These are phyloP conservation scores for Rosa chinensis DNA, from an alignment of 306 rosid species.

Conservation along the genomic window DNA sequence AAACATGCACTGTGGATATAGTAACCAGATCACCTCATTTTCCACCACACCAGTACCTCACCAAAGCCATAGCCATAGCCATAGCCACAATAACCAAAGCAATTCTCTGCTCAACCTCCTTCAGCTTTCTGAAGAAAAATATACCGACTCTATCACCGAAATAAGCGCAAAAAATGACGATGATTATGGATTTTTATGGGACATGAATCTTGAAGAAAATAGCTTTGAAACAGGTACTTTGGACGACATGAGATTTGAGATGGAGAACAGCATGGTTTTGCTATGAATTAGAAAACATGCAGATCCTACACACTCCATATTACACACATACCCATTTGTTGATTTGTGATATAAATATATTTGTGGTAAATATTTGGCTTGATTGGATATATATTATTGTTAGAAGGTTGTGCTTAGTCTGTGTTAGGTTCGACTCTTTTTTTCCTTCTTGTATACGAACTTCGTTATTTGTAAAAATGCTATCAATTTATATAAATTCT, in stretches of 20 bases:
- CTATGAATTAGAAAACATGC: constrained; percentile 31
- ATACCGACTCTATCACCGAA: constrained; percentile 31
- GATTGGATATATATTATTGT: constrained; percentile 3
- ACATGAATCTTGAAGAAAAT: constrained; percentile 62
- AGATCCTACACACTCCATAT: neutral
- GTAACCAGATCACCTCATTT: constrained; percentile 47
- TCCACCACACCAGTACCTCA: constrained; percentile 41
- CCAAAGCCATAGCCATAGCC: constrained; percentile 17
- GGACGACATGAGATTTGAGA: constrained; percentile 72
- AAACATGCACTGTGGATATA: constrained; percentile 42
- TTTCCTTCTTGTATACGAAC: constrained; percentile 3
- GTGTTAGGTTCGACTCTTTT: neutral
- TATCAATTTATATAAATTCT: constrained; percentile 9
- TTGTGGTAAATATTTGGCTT: constrained; percentile 13
- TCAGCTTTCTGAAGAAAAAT: constrained; percentile 46
- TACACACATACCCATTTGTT: constrained; percentile 11
- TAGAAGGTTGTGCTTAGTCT: constrained; percentile 12
- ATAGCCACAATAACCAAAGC: constrained; percentile 27
- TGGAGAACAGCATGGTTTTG: constrained; percentile 59
- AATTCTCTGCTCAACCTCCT: constrained; percentile 57
- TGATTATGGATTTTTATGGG: constrained; percentile 78
- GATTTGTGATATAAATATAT: constrained; percentile 11
- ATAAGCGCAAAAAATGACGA: constrained; percentile 48
- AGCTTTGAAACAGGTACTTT: constrained; percentile 51
- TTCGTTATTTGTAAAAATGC: constrained; percentile 3